Evolutionary conservation across 305 asterid species (phyloP).

Genomic region (Solanum hybrid): DNA sequence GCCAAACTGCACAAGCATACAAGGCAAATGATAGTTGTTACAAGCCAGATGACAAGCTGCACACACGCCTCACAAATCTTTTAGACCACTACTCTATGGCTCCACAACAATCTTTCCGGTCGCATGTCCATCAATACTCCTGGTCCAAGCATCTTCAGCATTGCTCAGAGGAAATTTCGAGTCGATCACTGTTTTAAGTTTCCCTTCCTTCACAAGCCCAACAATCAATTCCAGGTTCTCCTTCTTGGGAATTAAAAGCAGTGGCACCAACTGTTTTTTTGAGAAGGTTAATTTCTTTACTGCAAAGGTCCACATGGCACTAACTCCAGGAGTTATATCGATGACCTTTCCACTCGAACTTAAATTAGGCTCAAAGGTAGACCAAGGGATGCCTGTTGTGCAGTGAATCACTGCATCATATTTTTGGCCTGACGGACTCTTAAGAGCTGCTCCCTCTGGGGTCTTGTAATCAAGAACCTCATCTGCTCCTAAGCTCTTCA

Average conservation of each 20-base stretch:
- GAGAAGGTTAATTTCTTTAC: constrained; percentile 44
- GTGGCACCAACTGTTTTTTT: constrained; percentile 40
- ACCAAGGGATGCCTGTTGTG: constrained; percentile 43
- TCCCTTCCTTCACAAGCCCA: constrained; percentile 19
- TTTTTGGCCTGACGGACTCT: constrained; percentile 59
- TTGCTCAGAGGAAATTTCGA: constrained; percentile 13
- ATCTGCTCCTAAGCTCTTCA: constrained; percentile 64
- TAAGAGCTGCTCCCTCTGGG: constrained; percentile 55
- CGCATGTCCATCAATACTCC: constrained; percentile 23
- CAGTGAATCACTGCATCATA: constrained; percentile 64
- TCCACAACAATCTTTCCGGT: constrained; percentile 22
- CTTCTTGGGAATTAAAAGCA: constrained; percentile 23
- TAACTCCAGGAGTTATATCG: constrained; percentile 53
- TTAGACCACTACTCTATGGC: not conserved
- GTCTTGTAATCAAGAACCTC: constrained; percentile 67
- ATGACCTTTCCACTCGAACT: constrained; percentile 47
- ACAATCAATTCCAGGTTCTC: constrained; percentile 28
- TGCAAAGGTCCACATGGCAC: constrained; percentile 44
- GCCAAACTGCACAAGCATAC: not conserved
- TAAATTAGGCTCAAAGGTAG: constrained; percentile 50
- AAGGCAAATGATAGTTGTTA: not conserved
- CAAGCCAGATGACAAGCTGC: not conserved
- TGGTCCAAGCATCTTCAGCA: constrained; percentile 22
- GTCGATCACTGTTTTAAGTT: constrained; percentile 16
- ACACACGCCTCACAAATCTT: not conserved